Evolutionary conservation across 2,329 filamentous ascomycete species (phyloP).

Genomic region (Reticulascus tulasneorum): DNA sequence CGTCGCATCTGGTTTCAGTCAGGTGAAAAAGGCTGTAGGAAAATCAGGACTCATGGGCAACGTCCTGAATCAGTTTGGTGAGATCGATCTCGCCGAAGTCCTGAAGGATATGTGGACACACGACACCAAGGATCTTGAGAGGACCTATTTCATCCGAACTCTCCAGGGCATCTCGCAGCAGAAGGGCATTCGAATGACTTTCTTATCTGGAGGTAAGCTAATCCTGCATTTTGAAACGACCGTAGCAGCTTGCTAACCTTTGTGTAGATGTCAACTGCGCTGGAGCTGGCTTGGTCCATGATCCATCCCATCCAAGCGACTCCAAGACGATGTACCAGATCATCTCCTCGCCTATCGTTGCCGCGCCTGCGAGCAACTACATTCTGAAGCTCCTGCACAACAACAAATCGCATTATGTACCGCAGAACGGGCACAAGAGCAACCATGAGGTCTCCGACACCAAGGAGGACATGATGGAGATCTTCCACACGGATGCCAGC

Average conservation of each 20-base stretch:
- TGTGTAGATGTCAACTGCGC: slow-evolving; percentile 74
- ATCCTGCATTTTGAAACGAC: background rate
- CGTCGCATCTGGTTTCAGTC: slow-evolving; percentile 87
- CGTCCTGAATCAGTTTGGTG: slow-evolving; percentile 92
- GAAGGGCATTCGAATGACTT: slow-evolving; percentile 94
- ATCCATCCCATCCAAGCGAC: slow-evolving; percentile 83
- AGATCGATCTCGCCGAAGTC: slow-evolving; percentile 91
- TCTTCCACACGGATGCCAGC: slow-evolving; percentile 90
- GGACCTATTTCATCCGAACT: slow-evolving; percentile 93
- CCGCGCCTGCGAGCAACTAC: slow-evolving; percentile 78
- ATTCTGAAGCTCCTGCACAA: slow-evolving; percentile 94
- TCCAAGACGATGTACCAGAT: slow-evolving; percentile 99
- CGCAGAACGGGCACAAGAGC: slow-evolving; percentile 76
- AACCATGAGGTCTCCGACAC: slow-evolving; percentile 78
- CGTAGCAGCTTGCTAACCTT: slow-evolving; percentile 17
- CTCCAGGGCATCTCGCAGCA: slow-evolving; percentile 93
- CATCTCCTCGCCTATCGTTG: slow-evolving; percentile 89
- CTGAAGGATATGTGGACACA: slow-evolving; percentile 97
- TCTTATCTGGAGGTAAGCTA: slow-evolving; percentile 75
- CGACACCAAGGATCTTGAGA: slow-evolving; percentile 93
- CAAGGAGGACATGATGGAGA: slow-evolving; percentile 99
- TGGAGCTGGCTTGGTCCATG: slow-evolving; percentile 90
- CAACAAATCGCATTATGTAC: slow-evolving; percentile 88
- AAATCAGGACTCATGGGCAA: slow-evolving; percentile 95
- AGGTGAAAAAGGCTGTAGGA: slow-evolving; percentile 93